Base-by-base conservation (phyloP, 78 protist genomes). In the Dictyostelium purpureum region DNA sequence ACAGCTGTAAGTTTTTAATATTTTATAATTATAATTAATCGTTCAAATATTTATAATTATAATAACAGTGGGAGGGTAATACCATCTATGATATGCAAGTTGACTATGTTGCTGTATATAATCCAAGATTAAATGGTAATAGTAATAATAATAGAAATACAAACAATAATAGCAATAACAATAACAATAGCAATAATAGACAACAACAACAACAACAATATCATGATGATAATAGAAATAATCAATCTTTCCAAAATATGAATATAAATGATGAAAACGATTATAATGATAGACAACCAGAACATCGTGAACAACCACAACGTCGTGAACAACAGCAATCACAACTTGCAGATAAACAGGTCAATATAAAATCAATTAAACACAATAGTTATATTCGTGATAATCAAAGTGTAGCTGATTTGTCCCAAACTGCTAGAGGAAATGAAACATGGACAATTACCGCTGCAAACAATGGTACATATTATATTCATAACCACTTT, bases 371-470 rank as follows among this genome's bases (percentile, higher is more conserved):
- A 63, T 63, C 71, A 63, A 63, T 33, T 31, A 63, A 63, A 63
- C 33, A 33, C 33, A 63, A 63, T 31, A 63, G 33, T 63, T 63
- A 14, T 6, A 2, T 63, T 4, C 26, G 71, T 14, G 71, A 63
- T 63, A 63, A 63, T 63, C 26, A 63, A 33, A 42, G 71, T 63
- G 33, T 33, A 63, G 71, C 45, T 63, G 71, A 63, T 63, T 33
- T 63, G 71, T 63, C 71, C 26, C 40, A 19, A 63, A 63, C 24
- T 33, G 71, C 71, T 2, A 31, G 42, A 63, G 18, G 2, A 4
- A 63, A 63, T 63, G 71, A 63, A 63, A 63, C 71, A 4, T 63
- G 71, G 71, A 63, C 43, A 31, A 63, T 63, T 4, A 63, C 71
- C 26, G 26, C 71, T 0, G 71, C 10, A 4, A 63, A 33, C 18